Conservation (phyloP, 1,139 yeast genomes). For the Yamadazyma buinensis region DNA sequence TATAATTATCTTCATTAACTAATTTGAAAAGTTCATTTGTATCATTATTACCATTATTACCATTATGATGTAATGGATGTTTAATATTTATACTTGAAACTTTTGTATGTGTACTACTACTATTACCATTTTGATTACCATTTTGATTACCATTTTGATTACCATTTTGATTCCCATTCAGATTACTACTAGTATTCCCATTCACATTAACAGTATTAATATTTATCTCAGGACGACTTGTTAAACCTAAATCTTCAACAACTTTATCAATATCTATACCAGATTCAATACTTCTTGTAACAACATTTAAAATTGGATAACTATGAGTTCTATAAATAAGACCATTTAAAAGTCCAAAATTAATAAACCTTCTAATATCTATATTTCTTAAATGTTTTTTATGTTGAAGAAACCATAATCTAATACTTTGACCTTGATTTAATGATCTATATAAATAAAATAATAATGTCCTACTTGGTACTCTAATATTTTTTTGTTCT, state of each 20-base stretch:
- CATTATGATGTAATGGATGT: no score
- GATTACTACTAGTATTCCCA: neutral
- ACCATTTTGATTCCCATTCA: constrained; percentile 4
- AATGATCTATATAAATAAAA: constrained; percentile 75
- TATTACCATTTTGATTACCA: neutral
- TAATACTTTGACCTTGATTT: constrained; percentile 72
- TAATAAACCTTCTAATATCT: constrained; percentile 78
- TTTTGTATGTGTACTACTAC: constrained; percentile 4
- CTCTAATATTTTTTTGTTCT: constrained; percentile 20
- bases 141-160: constrained; percentile 1
- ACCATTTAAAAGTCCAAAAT: constrained; percentile 83
- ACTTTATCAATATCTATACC: constrained; percentile 27
- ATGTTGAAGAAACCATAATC: constrained; percentile 77
- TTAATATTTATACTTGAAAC: neutral
- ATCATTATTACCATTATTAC: neutral
- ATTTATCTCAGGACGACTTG: constrained; percentile 8
- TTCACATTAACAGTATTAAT: constrained; percentile 9
- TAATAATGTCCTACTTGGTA: constrained; percentile 64
- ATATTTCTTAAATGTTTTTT: constrained; percentile 54
- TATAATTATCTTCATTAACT: constrained; percentile 27
- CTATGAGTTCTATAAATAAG: constrained; percentile 77
- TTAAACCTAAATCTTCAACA: constrained; percentile 18
- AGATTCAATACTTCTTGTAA: constrained; percentile 33
- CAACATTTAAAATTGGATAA: constrained; percentile 57
- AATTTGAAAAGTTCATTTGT: constrained; percentile 20